Percentiles rank a stretch among this genome's conserved stretches.
Conservation (phyloP, 1,284 basidiomycete genomes). For the Pyrrhoderma lamaoense region DNA sequence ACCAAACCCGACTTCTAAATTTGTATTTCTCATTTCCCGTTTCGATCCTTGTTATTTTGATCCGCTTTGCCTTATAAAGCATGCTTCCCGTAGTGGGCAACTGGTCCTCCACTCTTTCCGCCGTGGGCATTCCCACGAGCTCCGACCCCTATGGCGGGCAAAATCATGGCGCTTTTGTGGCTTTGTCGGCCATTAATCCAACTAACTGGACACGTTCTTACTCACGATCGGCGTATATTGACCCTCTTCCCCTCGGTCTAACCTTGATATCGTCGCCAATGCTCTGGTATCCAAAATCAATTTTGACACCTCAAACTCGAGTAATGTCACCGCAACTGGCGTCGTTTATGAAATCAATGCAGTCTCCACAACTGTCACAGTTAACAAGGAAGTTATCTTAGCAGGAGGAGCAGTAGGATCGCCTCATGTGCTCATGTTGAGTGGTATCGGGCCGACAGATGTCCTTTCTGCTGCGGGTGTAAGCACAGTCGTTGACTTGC, state of each 20-base stretch:
- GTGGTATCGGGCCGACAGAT: constrained; percentile 62
- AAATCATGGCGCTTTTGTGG: constrained; percentile 47
- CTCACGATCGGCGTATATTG: constrained; percentile 63
- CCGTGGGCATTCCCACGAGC: constrained; percentile 36
- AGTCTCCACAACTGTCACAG: constrained; percentile 33
- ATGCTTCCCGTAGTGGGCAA: constrained; percentile 42
- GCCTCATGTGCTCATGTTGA: constrained; percentile 60
- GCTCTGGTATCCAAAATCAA: constrained; percentile 54
- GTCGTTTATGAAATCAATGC: constrained; percentile 43
- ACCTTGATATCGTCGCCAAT: constrained; percentile 55
- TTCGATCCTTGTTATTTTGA: too few relatives aligned
- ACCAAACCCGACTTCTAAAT: neutral
- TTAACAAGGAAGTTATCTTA: constrained; percentile 32
- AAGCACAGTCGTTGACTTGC: constrained; percentile 40
- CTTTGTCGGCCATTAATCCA: constrained; percentile 58
- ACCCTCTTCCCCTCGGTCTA: constrained; percentile 50
- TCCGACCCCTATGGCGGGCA: constrained; percentile 43
- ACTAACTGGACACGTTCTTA: constrained; percentile 62
- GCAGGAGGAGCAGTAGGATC: constrained; percentile 47
- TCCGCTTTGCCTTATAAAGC: constrained; percentile 22
- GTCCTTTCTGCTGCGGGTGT: constrained; percentile 49
- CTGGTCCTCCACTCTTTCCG: constrained; percentile 43
- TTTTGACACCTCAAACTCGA: constrained; percentile 38
- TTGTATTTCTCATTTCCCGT: constrained; percentile 5
- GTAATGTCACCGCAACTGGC: constrained; percentile 44